Base-by-base conservation (phyloP, 192 early-diverging fungal species). In the Podochytrium sp. region DNA sequence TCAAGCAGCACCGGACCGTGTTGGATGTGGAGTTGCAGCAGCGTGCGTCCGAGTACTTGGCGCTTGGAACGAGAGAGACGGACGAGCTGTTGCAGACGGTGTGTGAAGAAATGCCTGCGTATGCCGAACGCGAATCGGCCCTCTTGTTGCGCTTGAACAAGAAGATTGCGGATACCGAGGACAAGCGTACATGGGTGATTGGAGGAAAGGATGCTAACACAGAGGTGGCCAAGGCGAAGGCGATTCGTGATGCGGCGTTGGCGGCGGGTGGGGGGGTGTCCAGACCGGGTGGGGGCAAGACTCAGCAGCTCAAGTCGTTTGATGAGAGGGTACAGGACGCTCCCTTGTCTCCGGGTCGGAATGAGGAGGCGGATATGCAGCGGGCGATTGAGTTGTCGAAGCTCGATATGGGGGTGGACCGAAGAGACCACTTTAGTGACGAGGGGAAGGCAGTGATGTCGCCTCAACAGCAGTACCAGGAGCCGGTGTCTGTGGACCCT, bases 91-190 rank as follows among this genome's bases (percentile, higher is more conserved):
- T 99, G 30, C 94, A 96, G 41, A 92, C 91, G 0, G 92, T 96
- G 30, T 97, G 96, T 75, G 98, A 98, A 70, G 97, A 98, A 78
- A 99, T 99, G 95, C 98, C 98, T 53, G 94, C 93, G 40, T 99
- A 95, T 83, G 93, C 95, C 1, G 95, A 96, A 73, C 88, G 94
- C 29, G 95, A 96, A 76, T 98, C 96, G 1, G 91, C 94, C 0
- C 82, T 99, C 50, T 77, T 98, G 50, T 89, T 87, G 2, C 75
- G 90, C 20, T 79, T 99, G 70, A 91, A 95, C 16, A 91, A 94
- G 76, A 91, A 94, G 73, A 90, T 94, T 6, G 83, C 90, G 10
- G 92, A 95, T 78, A 98, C 97, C 0, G 95, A 98, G 74, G 97
- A 98, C 70, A 95, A 95, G 78, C 89, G 98, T 43, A 95, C 92